Percentiles rank a stretch among this genome's conserved stretches.
phyloP scores from a whole-genome alignment of 2,329 filamentous ascomycete species.

The Penicillium italicum region DNA sequence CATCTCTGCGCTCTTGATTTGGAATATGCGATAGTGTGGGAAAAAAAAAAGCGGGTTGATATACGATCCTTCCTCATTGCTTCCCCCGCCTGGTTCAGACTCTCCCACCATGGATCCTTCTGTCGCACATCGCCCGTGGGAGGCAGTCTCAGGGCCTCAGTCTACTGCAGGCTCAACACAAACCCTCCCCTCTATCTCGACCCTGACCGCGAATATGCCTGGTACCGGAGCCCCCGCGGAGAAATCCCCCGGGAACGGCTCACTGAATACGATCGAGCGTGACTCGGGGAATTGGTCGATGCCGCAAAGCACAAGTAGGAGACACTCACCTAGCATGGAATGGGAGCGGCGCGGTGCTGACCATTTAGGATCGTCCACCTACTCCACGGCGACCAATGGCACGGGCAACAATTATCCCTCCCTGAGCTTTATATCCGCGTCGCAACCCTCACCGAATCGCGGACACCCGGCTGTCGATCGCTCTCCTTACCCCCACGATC shows the following conservation, averaged over 20 bases:
- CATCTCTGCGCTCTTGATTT: background rate
- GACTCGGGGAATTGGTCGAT: slow-evolving; percentile 60
- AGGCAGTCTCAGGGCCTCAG: slow-evolving; percentile 37
- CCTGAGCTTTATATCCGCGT: slow-evolving; percentile 44
- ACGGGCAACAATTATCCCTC: slow-evolving; percentile 43
- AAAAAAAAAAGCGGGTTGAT: background rate
- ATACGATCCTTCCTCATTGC: slow-evolving; percentile 2
- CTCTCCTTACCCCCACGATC: slow-evolving; percentile 42
- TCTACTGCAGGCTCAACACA: slow-evolving; percentile 35
- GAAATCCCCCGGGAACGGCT: slow-evolving; percentile 42
- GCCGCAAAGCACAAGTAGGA: slow-evolving; percentile 55
- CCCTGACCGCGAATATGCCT: slow-evolving; percentile 45
- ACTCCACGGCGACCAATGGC: slow-evolving; percentile 47
- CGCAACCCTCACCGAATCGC: slow-evolving; percentile 46
- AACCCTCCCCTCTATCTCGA: slow-evolving; percentile 48
- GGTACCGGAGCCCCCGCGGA: slow-evolving; percentile 32
- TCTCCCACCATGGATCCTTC: slow-evolving; percentile 39
- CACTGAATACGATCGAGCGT: slow-evolving; percentile 48
- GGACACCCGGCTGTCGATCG: slow-evolving; percentile 39
- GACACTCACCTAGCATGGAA: slow-evolving; percentile 13
- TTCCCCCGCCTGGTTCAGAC: background rate
- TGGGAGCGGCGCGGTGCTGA: slow-evolving; percentile 23
- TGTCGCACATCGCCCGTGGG: slow-evolving; percentile 45
- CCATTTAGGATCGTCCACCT: slow-evolving; percentile 45
- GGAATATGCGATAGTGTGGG: slow-evolving; percentile 28